Conservation (phyloP, 495 filamentous ascomycete species). For the Penicillium waksmanii region DNA sequence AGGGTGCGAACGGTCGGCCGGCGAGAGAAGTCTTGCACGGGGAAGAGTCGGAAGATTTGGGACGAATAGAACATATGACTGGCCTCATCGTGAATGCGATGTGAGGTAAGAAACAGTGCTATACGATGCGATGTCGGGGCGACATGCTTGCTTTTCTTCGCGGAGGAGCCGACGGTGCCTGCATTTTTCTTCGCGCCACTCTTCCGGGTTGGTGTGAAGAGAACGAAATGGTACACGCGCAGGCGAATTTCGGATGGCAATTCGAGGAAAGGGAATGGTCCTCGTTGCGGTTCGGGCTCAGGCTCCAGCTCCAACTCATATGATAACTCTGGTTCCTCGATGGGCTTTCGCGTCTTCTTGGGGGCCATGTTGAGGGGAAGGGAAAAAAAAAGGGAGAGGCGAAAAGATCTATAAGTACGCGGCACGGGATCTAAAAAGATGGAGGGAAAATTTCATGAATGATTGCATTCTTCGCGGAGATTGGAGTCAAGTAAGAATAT, state of each 20-base stretch:
- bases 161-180: conserved; percentile 71
- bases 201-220: conserved; percentile 51
- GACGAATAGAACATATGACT: conserved; percentile 73
- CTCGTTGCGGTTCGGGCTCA: conserved; percentile 15
- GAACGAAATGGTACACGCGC: conserved; percentile 67
- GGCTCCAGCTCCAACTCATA: conserved; percentile 15
- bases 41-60: conserved; percentile 79
- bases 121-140: conserved; percentile 52
- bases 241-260: conserved; percentile 78
- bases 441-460: conserved; percentile 17
- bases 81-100: conserved; percentile 71
- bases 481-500: conserved; percentile 5
- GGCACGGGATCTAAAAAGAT: conserved; percentile 22
- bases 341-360: conserved; percentile 22
- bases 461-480: conserved; percentile 14
- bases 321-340: neutral
- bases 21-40: conserved; percentile 69
- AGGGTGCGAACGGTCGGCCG: conserved; percentile 51
- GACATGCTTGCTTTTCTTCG: conserved; percentile 68
- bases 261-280: conserved; percentile 73
- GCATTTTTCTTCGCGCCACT: conserved; percentile 25
- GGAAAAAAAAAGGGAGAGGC: conserved; percentile 6
- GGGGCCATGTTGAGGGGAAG: conserved; percentile 24
- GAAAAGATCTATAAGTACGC: conserved; percentile 23
- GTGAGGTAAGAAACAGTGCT: conserved; percentile 64